Evolutionary conservation across 202 grass and related monocot species (phyloP), one percentile per base, ranked within the genome.

Genomic region (Bolboschoenoplectus hybrid): DNA sequence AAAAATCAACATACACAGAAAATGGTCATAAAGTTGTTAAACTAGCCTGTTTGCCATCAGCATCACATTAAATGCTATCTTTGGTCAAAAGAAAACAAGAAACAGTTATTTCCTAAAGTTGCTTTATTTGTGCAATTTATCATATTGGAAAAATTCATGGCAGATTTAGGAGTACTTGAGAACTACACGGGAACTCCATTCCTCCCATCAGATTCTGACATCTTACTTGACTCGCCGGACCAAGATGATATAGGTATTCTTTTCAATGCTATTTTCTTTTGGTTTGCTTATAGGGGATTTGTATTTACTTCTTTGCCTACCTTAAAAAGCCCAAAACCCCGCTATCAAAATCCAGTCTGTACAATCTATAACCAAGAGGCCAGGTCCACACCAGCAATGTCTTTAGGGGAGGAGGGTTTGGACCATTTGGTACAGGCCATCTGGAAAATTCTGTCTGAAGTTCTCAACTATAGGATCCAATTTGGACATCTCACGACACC

Each of bases 171-270:
- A 82, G 95, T 82, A 63, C 83, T 97, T 40, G 95, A 94, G 84
- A 93, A 98, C 78, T 95, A 97, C 58, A 85, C 87, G 1, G 95
- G 95, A 62, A 91, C 92, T 62, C 95, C 92, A 66, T 97, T 98
- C 87, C 90, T 98, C 81, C 90, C 91, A 61, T 93, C 93, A 3
- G 95, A 98, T 81, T 93, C 95, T 1, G 93, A 98, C 79, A 94
- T 98, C 44, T 80, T 95, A 19, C 91, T 98, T n/a, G 95, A 95
- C 92, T 98, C 95, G 53, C 93, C 95, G 0, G 93, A 95, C 32
- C 93, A 93, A n/a, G 91, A 95, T 65, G 95, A 95, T 63, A 98
- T 98, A 89, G 95, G 95, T 98, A 98, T 82, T 7, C 50, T 52
- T 65, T 67, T 10, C 83, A 80, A 60, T 80, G 75, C 8, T 43